Evolutionary conservation across 2,329 filamentous ascomycete genomes (phyloP).

Genomic region (Botrytis pseudocinerea): DNA sequence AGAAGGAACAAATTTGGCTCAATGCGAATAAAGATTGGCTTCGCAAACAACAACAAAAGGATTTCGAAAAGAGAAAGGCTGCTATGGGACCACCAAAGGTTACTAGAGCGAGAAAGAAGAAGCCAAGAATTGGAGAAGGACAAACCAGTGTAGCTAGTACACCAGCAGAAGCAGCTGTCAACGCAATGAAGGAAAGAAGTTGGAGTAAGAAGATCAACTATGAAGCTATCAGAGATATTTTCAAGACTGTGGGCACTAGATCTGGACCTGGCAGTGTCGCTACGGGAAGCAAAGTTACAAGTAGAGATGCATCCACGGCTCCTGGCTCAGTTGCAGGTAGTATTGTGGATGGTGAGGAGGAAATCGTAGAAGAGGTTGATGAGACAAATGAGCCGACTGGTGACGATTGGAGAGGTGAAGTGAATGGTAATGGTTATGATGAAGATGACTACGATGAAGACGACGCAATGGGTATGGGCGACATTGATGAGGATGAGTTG

Average conservation of each 20-base stretch:
- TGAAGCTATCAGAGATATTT: constrained; percentile 52
- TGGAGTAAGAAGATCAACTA: constrained; percentile 79
- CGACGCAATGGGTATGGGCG: constrained; percentile 14
- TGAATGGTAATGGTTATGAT: constrained; percentile 3
- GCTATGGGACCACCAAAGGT: constrained; percentile 56
- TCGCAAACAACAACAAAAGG: constrained; percentile 80
- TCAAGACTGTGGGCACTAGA: constrained; percentile 43
- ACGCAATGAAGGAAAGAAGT: constrained; percentile 65
- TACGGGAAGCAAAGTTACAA: constrained; percentile 45
- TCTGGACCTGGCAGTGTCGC: constrained; percentile 52
- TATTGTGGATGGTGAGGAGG: not conserved
- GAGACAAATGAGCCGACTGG: not conserved
- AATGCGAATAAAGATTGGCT: constrained; percentile 94
- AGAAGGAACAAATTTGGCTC: constrained; percentile 93
- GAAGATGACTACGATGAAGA: constrained; percentile 21
- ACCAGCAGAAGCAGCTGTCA: constrained; percentile 67
- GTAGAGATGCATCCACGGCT: constrained; percentile 27
- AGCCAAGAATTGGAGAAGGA: constrained; percentile 62
- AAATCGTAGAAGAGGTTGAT: not conserved
- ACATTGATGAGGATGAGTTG: constrained; percentile 20
- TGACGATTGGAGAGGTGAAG: constrained; percentile 19
- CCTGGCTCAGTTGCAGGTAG: constrained; percentile 25
- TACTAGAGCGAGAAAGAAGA: constrained; percentile 56
- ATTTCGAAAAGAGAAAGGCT: constrained; percentile 70
- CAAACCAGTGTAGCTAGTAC: constrained; percentile 66